phyloP scores from a whole-genome alignment of 2,329 filamentous ascomycete species.

The Penicillium aurantiogriseum region DNA sequence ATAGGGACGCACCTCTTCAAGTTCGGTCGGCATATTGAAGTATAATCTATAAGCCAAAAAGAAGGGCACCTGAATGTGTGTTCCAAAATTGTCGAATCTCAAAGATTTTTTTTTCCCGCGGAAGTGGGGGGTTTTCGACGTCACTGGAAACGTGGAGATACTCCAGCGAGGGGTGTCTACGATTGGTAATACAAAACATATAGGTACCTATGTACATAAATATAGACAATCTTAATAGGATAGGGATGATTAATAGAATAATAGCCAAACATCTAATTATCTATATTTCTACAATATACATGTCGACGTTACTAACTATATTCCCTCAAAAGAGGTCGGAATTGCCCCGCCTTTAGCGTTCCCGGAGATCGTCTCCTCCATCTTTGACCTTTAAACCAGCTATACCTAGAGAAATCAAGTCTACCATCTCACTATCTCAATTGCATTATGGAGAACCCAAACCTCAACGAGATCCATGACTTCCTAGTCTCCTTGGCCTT shows the following conservation, averaged over 20 bases:
- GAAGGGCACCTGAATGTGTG: background rate
- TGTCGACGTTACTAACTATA: background rate
- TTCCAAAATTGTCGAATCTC: background rate
- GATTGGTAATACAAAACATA: background rate
- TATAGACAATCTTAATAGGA: background rate
- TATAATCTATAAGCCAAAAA: background rate
- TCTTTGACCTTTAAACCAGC: background rate
- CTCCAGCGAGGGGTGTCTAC: background rate
- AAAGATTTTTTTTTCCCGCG: constrained; percentile 16
- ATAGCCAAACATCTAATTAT: background rate
- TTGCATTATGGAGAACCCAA: constrained; percentile 16
- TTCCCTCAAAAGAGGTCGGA: background rate
- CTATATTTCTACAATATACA: too few relatives aligned
- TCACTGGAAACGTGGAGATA: constrained; percentile 14
- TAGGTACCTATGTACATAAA: too few relatives aligned
- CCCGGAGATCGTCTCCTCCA: background rate
- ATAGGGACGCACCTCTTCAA: constrained; percentile 64
- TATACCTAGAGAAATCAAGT: background rate
- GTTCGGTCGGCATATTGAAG: constrained; percentile 66
- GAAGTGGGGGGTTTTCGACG: constrained; percentile 20
- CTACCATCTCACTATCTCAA: background rate
- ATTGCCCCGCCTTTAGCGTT: constrained; percentile 6
- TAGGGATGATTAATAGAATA: background rate
- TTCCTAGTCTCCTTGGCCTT: constrained; percentile 41
- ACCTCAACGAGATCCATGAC: constrained; percentile 45